phyloP scores from a whole-genome alignment of 208 protist genomes.

The Trypanosoma congolense region DNA sequence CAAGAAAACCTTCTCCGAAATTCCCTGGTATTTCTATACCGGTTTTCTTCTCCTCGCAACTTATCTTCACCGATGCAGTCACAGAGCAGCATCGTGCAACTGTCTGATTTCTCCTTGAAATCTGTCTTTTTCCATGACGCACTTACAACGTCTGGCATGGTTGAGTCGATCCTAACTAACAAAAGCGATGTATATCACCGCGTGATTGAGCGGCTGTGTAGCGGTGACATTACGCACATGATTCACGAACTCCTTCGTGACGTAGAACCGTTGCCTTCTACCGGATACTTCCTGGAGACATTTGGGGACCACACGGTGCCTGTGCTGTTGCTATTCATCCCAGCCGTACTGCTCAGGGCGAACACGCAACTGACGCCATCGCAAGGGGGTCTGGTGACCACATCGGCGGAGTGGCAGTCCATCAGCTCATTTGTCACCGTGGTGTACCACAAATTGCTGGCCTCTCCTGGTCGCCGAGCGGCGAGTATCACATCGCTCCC shows the following conservation, averaged over 20 bases:
- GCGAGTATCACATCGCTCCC: conserved; percentile 4
- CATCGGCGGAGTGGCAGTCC: conserved; percentile 1
- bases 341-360: conserved; percentile 3
- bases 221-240: not conserved
- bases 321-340: conserved; percentile 11
- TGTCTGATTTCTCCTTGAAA: too few species aligned
- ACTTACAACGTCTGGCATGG: conserved; percentile 3
- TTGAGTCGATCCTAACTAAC: conserved; percentile 6
- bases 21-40: too few species aligned
- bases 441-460: conserved; percentile 7
- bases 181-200: conserved; percentile 4
- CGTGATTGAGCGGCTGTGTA: not conserved
- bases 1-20: too few species aligned
- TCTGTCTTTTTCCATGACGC: conserved; percentile 1
- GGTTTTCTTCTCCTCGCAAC: too few species aligned
- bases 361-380: conserved; percentile 1
- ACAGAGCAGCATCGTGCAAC: too few species aligned
- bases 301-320: conserved; percentile 9
- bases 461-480: conserved; percentile 11
- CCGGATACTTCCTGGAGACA: not conserved
- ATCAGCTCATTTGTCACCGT: conserved; percentile 3
- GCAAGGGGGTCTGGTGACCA: not conserved
- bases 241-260: not conserved
- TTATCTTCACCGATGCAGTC: too few species aligned
- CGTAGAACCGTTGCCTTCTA: not conserved